phyloP scores from a whole-genome alignment of 1,139 yeast species.

The Candida anutae region DNA sequence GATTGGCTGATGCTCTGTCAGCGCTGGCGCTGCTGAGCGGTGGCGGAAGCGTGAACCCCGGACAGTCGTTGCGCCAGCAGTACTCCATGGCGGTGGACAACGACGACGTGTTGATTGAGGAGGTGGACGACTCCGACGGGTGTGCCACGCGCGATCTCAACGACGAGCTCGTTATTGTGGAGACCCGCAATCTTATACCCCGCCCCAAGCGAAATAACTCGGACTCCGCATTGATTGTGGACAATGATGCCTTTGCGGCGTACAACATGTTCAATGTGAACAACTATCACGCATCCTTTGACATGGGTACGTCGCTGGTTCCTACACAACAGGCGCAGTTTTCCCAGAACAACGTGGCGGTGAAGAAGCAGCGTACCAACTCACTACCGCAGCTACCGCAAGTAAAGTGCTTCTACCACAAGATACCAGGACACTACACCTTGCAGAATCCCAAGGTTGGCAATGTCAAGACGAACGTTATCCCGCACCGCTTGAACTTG shows the following conservation, averaged over 20 bases:
- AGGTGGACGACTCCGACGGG: constrained; percentile 5
- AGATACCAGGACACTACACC: constrained; percentile 30
- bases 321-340: not conserved
- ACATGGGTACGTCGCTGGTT: constrained; percentile 6
- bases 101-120: constrained; percentile 7
- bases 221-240: constrained; percentile 27
- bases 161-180: constrained; percentile 13
- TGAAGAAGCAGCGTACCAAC: constrained; percentile 55
- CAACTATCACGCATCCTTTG: constrained; percentile 2
- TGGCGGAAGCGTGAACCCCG: constrained; percentile 1
- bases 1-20: too few relatives aligned
- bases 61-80: too few relatives aligned
- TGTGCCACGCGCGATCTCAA: constrained; percentile 10
- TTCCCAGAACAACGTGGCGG: not conserved
- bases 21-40: too few relatives aligned
- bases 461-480: constrained; percentile 33
- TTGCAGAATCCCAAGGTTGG: constrained; percentile 36
- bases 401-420: constrained; percentile 36
- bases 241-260: constrained; percentile 36
- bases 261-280: constrained; percentile 36
- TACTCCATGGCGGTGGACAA: constrained; percentile 3
- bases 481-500: constrained; percentile 29
- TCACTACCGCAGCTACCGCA: constrained; percentile 65
- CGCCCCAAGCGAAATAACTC: constrained; percentile 23
- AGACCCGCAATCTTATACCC: constrained; percentile 11